These are phyloP conservation scores for Ambrosiella xylebori DNA, from an alignment of 2,329 filamentous ascomycete genomes.

Conservation along the genomic window DNA sequence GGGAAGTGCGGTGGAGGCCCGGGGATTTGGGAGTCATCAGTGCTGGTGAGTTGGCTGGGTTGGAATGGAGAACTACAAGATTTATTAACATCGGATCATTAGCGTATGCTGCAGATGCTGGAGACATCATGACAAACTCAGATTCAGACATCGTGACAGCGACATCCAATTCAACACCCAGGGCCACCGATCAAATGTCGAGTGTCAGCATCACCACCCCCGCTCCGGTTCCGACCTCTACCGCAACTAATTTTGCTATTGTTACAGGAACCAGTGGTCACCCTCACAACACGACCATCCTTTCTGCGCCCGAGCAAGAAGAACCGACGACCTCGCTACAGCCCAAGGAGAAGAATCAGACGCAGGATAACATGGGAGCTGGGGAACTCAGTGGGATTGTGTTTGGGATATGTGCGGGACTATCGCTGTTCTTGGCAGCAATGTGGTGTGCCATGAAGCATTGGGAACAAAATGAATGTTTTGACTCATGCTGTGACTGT, in stretches of 20 bases:
- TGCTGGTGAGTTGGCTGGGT: conserved; percentile 3
- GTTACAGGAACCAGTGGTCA: background rate
- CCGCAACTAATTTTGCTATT: background rate
- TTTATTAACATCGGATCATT: no score
- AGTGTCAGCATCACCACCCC: background rate
- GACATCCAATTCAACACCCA: background rate
- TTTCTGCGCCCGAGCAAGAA: background rate
- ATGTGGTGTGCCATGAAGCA: conserved; percentile 4
- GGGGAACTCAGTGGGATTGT: conserved; percentile 9
- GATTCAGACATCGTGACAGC: no score
- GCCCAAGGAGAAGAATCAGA: background rate
- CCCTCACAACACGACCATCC: background rate
- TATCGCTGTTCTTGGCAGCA: background rate
- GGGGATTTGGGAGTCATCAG: conserved; percentile 12
- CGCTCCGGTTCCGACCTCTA: background rate
- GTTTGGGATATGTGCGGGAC: conserved; percentile 6
- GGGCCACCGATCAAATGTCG: background rate
- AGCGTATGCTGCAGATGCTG: no score
- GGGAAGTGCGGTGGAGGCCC: conserved; percentile 19
- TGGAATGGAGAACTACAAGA: no score
- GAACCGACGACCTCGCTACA: background rate
- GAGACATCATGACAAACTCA: no score
- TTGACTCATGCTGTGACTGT: background rate
- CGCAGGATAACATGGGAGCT: background rate
- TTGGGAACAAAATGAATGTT: conserved; percentile 6